Evolutionary conservation across 2,329 filamentous ascomycete genomes (phyloP).

Genomic region (Fusarium penzigii): DNA sequence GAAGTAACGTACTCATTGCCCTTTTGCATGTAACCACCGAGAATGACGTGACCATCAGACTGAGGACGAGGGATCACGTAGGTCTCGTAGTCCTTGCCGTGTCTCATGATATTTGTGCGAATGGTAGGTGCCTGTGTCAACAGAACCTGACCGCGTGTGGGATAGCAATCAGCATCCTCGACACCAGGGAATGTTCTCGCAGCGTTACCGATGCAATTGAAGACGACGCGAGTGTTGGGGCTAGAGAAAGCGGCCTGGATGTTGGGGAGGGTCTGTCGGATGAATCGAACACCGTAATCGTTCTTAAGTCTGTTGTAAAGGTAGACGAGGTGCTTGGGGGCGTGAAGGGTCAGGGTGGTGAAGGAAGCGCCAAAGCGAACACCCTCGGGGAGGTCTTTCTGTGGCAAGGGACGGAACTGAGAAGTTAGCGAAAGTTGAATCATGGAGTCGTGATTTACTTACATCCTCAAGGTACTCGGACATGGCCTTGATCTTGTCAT

Average conservation of each 20-base stretch:
- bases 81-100: constrained; percentile 41
- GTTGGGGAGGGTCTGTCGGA: constrained; percentile 29
- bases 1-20: constrained; percentile 28
- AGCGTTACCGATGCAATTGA: constrained; percentile 39
- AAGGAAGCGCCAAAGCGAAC: constrained; percentile 38
- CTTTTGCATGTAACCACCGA: constrained; percentile 44
- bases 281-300: constrained; percentile 35
- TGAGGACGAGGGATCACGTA: constrained; percentile 41
- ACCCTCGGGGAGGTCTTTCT: constrained; percentile 31
- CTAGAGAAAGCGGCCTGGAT: constrained; percentile 30
- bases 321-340: constrained; percentile 39
- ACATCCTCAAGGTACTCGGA: constrained; percentile 43
- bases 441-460: constrained; percentile 6
- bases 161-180: constrained; percentile 40
- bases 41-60: constrained; percentile 36
- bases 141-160: constrained; percentile 42
- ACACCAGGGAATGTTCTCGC: constrained; percentile 38
- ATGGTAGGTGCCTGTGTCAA: constrained; percentile 36
- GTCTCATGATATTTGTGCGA: constrained; percentile 39
- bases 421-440: neutral
- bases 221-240: constrained; percentile 32
- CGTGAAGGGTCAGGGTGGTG: constrained; percentile 40
- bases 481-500: constrained; percentile 43
- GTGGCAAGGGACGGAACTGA: constrained; percentile 34
- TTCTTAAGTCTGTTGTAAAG: constrained; percentile 27